These are phyloP conservation scores for Umbelopsis sp. DNA, from an alignment of 192 early-diverging fungal species.

Conservation along the genomic window DNA sequence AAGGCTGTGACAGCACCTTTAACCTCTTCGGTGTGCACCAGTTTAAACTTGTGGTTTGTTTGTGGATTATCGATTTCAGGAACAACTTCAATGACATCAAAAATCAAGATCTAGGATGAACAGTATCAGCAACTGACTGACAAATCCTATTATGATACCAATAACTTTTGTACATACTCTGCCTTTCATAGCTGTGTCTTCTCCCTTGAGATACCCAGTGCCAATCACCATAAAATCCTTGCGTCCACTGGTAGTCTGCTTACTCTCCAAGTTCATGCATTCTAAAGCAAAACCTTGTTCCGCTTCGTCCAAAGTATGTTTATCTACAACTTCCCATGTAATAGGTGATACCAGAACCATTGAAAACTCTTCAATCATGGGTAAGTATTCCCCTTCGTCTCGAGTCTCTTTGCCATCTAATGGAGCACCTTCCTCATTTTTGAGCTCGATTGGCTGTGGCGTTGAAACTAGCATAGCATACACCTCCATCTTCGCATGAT, in stretches of 20 bases:
- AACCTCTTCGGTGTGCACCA: slow-evolving; percentile 80
- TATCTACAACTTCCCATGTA: slow-evolving; percentile 94
- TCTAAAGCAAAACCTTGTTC: slow-evolving; percentile 84
- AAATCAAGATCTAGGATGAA: slow-evolving; percentile 73
- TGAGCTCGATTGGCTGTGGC: slow-evolving; percentile 65
- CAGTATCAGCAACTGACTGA: slow-evolving; percentile 1
- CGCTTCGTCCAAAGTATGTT: slow-evolving; percentile 71
- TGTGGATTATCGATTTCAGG: slow-evolving; percentile 93
- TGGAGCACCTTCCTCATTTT: slow-evolving; percentile 67
- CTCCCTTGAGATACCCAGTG: slow-evolving; percentile 85
- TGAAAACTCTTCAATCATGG: slow-evolving; percentile 63
- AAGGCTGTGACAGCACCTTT: slow-evolving; percentile 87
- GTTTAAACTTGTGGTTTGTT: slow-evolving; percentile 91
- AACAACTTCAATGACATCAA: slow-evolving; percentile 96
- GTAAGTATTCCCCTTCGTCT: slow-evolving; percentile 53
- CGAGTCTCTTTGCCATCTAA: slow-evolving; percentile 14
- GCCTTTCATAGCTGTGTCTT: slow-evolving; percentile 90
- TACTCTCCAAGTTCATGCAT: slow-evolving; percentile 79
- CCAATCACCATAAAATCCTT: slow-evolving; percentile 88
- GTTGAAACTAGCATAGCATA: slow-evolving; percentile 79
- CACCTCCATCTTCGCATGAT: slow-evolving; percentile 82
- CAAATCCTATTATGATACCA: neutral
- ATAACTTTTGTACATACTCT: slow-evolving; percentile 52
- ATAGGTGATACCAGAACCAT: slow-evolving; percentile 91
- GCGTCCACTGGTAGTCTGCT: slow-evolving; percentile 82